Evolutionary conservation across 495 filamentous ascomycete species (phyloP).

Genomic region (Penicillium steckii): DNA sequence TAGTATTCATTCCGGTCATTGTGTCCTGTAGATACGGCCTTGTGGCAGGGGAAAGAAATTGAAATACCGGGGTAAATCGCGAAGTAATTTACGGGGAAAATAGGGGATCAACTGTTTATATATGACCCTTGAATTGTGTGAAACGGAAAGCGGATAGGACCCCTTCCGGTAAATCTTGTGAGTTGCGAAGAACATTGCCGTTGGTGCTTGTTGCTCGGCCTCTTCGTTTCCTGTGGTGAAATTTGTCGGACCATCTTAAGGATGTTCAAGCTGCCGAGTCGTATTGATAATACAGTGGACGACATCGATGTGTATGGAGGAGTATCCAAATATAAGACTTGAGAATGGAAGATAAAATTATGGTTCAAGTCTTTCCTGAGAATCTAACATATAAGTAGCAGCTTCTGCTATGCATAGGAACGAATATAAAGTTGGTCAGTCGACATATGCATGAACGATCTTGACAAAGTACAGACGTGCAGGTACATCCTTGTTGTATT

Average conservation of each 20-base stretch:
- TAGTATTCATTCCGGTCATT: conserved; percentile 12
- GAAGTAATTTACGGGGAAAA: background rate
- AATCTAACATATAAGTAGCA: no score
- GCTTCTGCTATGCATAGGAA: no score
- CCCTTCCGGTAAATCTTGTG: conserved; percentile 7
- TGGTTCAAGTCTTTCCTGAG: background rate
- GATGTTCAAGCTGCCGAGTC: conserved; percentile 5
- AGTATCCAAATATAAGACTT: background rate
- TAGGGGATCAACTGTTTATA: background rate
- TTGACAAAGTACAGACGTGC: background rate
- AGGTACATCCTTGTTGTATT: background rate
- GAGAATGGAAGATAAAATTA: background rate
- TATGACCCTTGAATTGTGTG: background rate
- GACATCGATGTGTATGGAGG: background rate
- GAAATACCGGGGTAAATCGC: background rate
- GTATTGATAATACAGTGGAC: conserved; percentile 4
- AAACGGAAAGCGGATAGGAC: conserved; percentile 9
- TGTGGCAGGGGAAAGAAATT: background rate
- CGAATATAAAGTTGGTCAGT: background rate
- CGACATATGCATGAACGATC: background rate
- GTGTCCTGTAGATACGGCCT: background rate
- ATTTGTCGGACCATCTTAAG: conserved; percentile 4
- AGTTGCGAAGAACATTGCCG: background rate
- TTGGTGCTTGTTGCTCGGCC: conserved; percentile 2
- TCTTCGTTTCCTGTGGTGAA: conserved; percentile 5